Conservation (phyloP, 495 filamentous ascomycete genomes). For the Penicillium atrosanguineum region DNA sequence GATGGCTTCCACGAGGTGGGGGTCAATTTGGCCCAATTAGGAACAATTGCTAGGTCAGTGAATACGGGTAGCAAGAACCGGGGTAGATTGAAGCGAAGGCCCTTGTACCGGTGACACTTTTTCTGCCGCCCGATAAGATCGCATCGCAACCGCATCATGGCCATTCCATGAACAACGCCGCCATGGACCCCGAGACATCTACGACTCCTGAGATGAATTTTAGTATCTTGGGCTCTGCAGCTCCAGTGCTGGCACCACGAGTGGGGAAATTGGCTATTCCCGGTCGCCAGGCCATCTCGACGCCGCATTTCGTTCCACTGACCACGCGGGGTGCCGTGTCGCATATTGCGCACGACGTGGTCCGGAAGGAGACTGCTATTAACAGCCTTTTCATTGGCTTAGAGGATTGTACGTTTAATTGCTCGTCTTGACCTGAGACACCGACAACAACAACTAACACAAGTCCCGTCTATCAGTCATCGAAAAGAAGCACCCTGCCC, state of each 20-base stretch:
- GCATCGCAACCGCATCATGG: conserved; percentile 7
- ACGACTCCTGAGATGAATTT: conserved; percentile 29
- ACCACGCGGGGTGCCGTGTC: conserved; percentile 82
- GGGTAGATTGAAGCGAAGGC: not conserved
- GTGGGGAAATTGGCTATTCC: conserved; percentile 62
- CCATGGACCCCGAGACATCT: conserved; percentile 28
- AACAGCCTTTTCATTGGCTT: conserved; percentile 74
- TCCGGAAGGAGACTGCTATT: conserved; percentile 61
- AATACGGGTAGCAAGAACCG: not conserved
- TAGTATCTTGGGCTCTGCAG: conserved; percentile 23
- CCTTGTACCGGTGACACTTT: conserved; percentile 8
- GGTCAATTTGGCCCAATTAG: not conserved
- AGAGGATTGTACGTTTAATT: conserved; percentile 78
- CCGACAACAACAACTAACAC: not conserved
- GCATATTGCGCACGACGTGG: conserved; percentile 84
- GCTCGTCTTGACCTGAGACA: not conserved
- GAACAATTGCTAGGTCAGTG: not conserved
- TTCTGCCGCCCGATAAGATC: conserved; percentile 25
- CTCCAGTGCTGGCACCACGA: conserved; percentile 41
- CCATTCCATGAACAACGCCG: conserved; percentile 16
- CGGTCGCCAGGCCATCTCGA: conserved; percentile 61
- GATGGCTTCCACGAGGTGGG: not conserved
- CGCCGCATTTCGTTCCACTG: conserved; percentile 75
- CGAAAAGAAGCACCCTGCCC: conserved; percentile 55
- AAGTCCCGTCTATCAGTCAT: conserved; percentile 56